These are phyloP conservation scores for Cardiospermum halicacabum DNA, from an alignment of 345 rosid genomes.

Conservation along the genomic window DNA sequence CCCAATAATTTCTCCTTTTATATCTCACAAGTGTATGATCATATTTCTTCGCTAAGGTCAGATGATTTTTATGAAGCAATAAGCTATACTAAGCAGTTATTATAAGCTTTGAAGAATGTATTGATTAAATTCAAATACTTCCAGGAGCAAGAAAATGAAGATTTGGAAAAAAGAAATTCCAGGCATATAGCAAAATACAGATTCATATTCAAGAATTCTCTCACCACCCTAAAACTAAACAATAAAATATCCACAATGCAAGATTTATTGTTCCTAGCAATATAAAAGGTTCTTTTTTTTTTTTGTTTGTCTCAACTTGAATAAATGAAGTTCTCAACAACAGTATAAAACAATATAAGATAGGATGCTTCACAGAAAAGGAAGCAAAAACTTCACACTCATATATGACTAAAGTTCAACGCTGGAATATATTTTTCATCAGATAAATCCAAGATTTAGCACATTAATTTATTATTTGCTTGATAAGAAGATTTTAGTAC, in stretches of 20 bases:
- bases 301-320: too few relatives aligned
- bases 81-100: background rate
- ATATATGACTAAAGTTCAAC: background rate
- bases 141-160: background rate
- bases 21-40: background rate
- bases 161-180: background rate
- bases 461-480: background rate
- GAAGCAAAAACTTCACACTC: background rate
- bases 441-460: slow-evolving; percentile 8
- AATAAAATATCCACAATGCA: background rate
- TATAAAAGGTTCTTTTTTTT: too few relatives aligned
- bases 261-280: too few relatives aligned
- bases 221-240: background rate
- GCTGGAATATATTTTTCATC: background rate
- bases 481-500: slow-evolving; percentile 32
- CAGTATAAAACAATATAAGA: background rate
- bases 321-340: too few relatives aligned
- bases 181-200: background rate
- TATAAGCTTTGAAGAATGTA: slow-evolving; percentile 12
- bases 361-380: slow-evolving; percentile 3
- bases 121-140: background rate
- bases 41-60: background rate
- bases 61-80: slow-evolving; percentile 1
- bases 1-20: background rate
- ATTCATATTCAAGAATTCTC: background rate